Base-by-base conservation (phyloP, 495 filamentous ascomycete genomes). In the Penicillium samsonianum region DNA sequence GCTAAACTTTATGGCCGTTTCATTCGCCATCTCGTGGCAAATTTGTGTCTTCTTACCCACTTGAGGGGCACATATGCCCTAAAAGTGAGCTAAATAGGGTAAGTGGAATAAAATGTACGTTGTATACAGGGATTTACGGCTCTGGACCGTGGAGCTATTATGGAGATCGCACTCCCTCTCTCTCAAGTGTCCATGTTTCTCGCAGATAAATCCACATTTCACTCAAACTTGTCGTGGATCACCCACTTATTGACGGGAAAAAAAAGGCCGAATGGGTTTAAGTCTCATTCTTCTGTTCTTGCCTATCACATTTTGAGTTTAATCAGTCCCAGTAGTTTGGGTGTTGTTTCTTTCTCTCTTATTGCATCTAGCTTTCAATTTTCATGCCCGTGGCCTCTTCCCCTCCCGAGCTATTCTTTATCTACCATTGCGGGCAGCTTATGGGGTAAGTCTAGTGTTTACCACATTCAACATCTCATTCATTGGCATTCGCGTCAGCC, bases 261-360 rank as follows among this genome's bases (percentile, higher is more conserved):
- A 33, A 38, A 51, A 23, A 31, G n/a, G 19, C n/a, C 50, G 50
- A 50, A 31, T 40, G 2, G 25, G 50, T 19, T 26, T 17, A 22
- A 11, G 8, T 26, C 33, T 28, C 12, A 25, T 44, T 63, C 14
- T 42, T 20, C 22, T 38, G 10, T 41, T 25, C 28, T 43, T 26
- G 37, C 43, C 43, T 61, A 60, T 61, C 38, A 50, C 44, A 55
- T 53, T 53, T 66, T 64, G 52, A 64, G 64, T 67, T 68, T 53
- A 42, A 38, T 44, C 38, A 47, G 42, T 31, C 41, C 53, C 31
- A 37, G 56, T 45, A 28, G 42, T 30, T 25, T 53, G 42, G 50
- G 7, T 35, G 22, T 30, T 38, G 33, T 16, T 43, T 44, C 40
- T 43, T 54, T 59, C 25, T 59, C 14, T 23, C 16, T 35, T 37